These are phyloP conservation scores for Aphanomyces invadans DNA, from an alignment of 352 stramenopile genomes.

Conservation along the genomic window DNA sequence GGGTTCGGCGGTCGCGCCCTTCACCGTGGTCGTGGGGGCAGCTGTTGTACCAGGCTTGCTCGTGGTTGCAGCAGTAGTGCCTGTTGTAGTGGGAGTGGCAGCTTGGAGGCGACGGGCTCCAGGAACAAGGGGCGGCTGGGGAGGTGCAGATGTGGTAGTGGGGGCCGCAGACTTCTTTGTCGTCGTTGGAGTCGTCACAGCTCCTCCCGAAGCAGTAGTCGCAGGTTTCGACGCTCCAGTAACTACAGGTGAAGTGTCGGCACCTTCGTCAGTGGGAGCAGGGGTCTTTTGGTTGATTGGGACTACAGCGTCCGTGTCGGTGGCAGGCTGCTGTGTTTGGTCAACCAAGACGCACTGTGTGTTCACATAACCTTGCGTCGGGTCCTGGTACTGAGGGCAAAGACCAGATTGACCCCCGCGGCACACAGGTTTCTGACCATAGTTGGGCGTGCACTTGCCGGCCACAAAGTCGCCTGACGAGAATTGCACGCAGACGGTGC, in stretches of 20 bases:
- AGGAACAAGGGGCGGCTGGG: background rate
- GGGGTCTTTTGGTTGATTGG: background rate
- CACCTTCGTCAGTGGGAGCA: background rate
- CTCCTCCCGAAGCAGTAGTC: background rate
- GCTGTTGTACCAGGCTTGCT: too few species aligned
- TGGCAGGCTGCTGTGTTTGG: conserved; percentile 29
- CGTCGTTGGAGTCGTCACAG: background rate
- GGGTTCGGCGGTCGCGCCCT: background rate
- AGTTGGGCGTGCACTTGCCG: conserved; percentile 79
- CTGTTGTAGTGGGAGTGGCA: background rate
- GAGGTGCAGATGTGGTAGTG: background rate
- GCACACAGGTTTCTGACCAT: conserved; percentile 59
- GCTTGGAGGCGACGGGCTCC: background rate
- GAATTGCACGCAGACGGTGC: conserved; percentile 68
- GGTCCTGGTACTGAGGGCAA: conserved; percentile 70
- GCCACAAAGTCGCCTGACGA: conserved; percentile 66
- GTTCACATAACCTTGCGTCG: conserved; percentile 65
- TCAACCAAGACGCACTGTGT: conserved; percentile 76
- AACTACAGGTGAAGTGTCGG: background rate
- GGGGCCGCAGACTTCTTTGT: background rate
- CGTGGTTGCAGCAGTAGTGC: background rate
- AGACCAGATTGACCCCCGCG: conserved; percentile 56
- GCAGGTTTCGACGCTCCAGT: background rate
- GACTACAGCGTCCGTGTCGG: background rate
- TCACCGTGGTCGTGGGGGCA: background rate